Evolutionary conservation across 768 basidiomycete species (phyloP).

Genomic region (Naganishia randhawae): DNA sequence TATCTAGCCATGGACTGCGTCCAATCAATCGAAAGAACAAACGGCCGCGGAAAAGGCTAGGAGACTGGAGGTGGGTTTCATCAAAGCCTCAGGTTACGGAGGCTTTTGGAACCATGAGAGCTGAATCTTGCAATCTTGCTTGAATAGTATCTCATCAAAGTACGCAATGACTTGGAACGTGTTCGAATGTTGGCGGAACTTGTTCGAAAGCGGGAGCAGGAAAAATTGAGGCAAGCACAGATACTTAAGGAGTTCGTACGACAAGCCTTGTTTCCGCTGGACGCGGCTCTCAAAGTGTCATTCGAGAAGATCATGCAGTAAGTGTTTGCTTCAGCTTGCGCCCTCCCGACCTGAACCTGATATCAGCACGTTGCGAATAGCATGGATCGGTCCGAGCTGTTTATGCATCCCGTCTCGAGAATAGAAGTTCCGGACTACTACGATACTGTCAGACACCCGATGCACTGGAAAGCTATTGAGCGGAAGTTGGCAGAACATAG

Average conservation of each 20-base stretch:
- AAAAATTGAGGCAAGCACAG: constrained; percentile 64
- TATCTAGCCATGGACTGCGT: constrained; percentile 82
- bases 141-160: constrained; percentile 58
- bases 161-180: constrained; percentile 72
- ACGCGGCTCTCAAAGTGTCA: constrained; percentile 59
- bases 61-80: constrained; percentile 68
- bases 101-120: neutral
- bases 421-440: constrained; percentile 84
- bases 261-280: constrained; percentile 64
- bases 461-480: constrained; percentile 86
- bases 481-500: constrained; percentile 78
- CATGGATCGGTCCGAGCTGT: constrained; percentile 67
- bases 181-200: constrained; percentile 66
- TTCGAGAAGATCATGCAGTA: constrained; percentile 71
- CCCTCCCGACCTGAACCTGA: neutral
- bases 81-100: neutral
- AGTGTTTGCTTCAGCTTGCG: constrained; percentile 40
- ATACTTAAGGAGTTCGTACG: constrained; percentile 66
- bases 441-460: constrained; percentile 80
- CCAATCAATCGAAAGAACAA: constrained; percentile 59
- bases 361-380: constrained; percentile 52
- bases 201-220: constrained; percentile 71
- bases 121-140: constrained; percentile 41
- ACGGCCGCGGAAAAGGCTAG: constrained; percentile 76
- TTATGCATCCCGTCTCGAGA: constrained; percentile 69